These are phyloP conservation scores for Salix brachista DNA, from an alignment of 345 rosid genomes.

Conservation along the genomic window DNA sequence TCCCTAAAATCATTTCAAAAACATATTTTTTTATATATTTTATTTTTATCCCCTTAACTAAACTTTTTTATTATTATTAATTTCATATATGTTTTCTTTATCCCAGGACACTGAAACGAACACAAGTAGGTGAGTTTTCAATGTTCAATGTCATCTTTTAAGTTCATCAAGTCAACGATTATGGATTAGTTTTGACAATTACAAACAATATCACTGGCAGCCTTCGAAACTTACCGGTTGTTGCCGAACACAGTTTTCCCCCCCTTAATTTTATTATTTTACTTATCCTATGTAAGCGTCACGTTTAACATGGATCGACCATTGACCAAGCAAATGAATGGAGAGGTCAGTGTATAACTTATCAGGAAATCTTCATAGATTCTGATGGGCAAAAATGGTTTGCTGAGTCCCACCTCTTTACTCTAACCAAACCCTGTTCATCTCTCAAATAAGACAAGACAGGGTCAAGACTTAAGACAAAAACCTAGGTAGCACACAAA, in stretches of 20 bases:
- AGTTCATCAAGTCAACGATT: too few species aligned
- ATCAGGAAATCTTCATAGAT: background rate
- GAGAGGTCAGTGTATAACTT: background rate
- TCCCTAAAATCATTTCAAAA: too few species aligned
- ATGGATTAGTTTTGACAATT: too few species aligned
- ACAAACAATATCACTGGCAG: too few species aligned
- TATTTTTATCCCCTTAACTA: too few species aligned
- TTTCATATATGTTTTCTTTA: too few species aligned
- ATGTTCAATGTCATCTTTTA: background rate
- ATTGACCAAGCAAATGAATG: background rate
- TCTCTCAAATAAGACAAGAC: background rate
- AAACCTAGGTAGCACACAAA: background rate
- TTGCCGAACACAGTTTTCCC: background rate
- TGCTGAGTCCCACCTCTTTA: slow-evolving; percentile 5
- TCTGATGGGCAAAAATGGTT: background rate
- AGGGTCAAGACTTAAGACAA: slow-evolving; percentile 9
- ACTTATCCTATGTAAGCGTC: background rate
- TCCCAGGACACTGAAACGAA: too few species aligned
- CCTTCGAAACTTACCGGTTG: too few species aligned
- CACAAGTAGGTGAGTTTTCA: background rate
- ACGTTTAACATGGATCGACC: slow-evolving; percentile 1
- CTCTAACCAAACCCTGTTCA: slow-evolving; percentile 20
- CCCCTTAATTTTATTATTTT: background rate
- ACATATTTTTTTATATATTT: too few species aligned
- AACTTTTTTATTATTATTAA: too few species aligned